phyloP scores from a whole-genome alignment of 768 basidiomycete species.

The Collybiopsis luxurians region DNA sequence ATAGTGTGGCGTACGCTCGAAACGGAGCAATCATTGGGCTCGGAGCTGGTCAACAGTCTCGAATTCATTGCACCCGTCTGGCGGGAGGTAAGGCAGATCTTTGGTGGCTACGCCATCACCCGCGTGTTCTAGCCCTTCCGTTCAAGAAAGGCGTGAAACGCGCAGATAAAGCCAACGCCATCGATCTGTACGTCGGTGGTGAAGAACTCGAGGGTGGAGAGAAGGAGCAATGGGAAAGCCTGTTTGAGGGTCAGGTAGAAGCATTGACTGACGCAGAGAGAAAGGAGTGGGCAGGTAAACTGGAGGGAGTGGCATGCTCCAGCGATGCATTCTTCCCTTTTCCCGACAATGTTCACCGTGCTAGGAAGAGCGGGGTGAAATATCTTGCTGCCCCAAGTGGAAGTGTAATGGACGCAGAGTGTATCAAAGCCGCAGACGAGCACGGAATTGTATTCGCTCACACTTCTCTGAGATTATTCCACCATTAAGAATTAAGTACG shows the following conservation, averaged over 20 bases:
- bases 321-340: conserved; percentile 99
- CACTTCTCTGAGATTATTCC: conserved; percentile 86
- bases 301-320: conserved; percentile 88
- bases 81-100: conserved; percentile 98
- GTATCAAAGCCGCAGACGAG: conserved; percentile 96
- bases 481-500: conserved; percentile 53
- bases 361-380: conserved; percentile 85
- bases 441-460: conserved; percentile 89
- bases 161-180: conserved; percentile 97
- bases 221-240: conserved; percentile 84
- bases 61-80: conserved; percentile 98
- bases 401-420: conserved; percentile 96
- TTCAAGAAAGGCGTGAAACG: conserved; percentile 98
- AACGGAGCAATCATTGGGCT: conserved; percentile 92
- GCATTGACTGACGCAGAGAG: conserved; percentile 69
- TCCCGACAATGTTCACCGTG: conserved; percentile 95
- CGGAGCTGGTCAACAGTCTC: conserved; percentile 97
- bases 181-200: conserved; percentile 92
- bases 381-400: conserved; percentile 92
- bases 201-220: conserved; percentile 88
- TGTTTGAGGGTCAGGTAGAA: conserved; percentile 73
- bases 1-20: conserved; percentile 94
- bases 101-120: conserved; percentile 99
- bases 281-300: conserved; percentile 65
- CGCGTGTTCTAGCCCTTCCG: conserved; percentile 85